Evolutionary conservation across 148 eudicot genomes (phyloP).

Genomic region (Tetragonia tetragonoides): DNA sequence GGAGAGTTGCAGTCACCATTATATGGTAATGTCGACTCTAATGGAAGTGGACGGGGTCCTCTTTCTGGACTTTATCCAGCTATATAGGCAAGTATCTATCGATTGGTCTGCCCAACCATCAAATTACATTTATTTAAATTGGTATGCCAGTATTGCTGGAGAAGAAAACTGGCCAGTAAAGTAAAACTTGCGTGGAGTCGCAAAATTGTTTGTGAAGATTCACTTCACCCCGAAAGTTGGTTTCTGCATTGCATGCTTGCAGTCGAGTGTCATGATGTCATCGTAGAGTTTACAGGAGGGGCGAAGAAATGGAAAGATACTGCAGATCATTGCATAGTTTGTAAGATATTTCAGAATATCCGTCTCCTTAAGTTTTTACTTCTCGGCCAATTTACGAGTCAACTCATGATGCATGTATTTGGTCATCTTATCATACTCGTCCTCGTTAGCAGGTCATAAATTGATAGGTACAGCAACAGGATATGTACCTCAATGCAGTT

Average conservation of each 20-base stretch:
- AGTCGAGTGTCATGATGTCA: not conserved
- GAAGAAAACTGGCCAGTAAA: not conserved
- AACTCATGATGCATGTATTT: not conserved
- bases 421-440: not conserved
- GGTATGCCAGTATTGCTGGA: slow-evolving; percentile 7
- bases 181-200: not conserved
- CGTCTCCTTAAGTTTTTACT: not conserved
- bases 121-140: slow-evolving; percentile 16
- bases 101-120: not conserved
- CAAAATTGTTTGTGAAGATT: slow-evolving; percentile 6
- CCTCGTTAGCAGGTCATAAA: not conserved
- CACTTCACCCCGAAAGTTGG: not conserved
- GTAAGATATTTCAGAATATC: not conserved
- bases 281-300: no score
- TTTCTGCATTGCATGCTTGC: slow-evolving; percentile 1
- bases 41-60: slow-evolving; percentile 56
- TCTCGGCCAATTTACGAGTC: not conserved
- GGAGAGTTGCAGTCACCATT: slow-evolving; percentile 69
- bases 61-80: slow-evolving; percentile 51
- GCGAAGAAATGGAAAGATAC: slow-evolving; percentile 9
- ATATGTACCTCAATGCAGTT: slow-evolving; percentile 24
- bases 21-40: slow-evolving; percentile 49
- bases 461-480: slow-evolving; percentile 11
- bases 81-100: not conserved
- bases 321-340: not conserved